Conservation (phyloP, 1,139 yeast species). For the Nakaseomyces delphensis region DNA sequence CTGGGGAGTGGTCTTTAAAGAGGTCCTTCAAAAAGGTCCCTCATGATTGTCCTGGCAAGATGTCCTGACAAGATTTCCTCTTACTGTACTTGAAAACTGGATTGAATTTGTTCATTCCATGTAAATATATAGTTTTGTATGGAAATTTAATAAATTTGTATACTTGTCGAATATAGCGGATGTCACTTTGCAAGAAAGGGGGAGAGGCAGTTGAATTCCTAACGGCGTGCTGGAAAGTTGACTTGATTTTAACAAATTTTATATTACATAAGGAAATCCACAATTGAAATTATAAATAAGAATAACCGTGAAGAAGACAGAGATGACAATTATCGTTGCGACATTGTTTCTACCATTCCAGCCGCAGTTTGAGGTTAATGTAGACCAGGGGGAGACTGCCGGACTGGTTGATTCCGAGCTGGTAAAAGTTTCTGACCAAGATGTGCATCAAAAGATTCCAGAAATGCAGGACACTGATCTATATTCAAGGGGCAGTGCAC, state of each 20-base stretch:
- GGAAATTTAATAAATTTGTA: no score
- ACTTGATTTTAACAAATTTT: background rate
- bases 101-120: no score
- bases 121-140: no score
- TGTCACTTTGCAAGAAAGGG: background rate
- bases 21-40: no score
- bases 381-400: constrained; percentile 19
- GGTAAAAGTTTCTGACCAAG: constrained; percentile 10
- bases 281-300: no score
- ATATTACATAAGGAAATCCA: constrained; percentile 5
- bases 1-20: no score
- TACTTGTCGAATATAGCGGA: no score
- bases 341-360: constrained; percentile 30
- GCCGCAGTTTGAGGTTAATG: constrained; percentile 30
- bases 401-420: constrained; percentile 23
- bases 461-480: background rate
- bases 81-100: background rate
- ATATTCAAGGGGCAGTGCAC: background rate
- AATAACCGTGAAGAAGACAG: background rate
- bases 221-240: no score
- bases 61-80: no score
- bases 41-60: no score
- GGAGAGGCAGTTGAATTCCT: background rate
- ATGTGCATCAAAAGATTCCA: background rate
- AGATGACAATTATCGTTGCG: constrained; percentile 30